These are phyloP conservation scores for Emergomyces orientalis DNA, from an alignment of 2,329 filamentous ascomycete species.

Conservation along the genomic window DNA sequence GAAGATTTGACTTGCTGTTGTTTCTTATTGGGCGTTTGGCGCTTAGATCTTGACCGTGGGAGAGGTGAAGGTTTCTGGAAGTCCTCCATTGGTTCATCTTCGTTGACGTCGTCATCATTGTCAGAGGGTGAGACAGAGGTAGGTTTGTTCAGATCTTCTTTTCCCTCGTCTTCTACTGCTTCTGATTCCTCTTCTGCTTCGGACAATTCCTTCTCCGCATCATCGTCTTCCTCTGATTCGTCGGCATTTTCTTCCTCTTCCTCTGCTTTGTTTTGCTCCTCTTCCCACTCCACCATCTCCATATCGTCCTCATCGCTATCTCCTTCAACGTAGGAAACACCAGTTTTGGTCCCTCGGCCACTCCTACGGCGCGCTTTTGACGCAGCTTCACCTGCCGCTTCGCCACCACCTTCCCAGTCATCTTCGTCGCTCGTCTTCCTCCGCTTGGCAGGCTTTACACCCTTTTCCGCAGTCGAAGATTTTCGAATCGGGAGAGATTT, in stretches of 20 bases:
- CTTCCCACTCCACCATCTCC: conserved; percentile 34
- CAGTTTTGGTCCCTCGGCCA: conserved; percentile 27
- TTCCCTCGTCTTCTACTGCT: background rate
- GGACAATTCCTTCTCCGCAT: conserved; percentile 7
- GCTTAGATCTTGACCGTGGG: conserved; percentile 4
- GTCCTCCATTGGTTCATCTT: conserved; percentile 4
- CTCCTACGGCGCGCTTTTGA: conserved; percentile 32
- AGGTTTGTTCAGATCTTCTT: background rate
- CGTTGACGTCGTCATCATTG: background rate
- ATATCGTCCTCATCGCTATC: conserved; percentile 38
- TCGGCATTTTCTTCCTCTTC: conserved; percentile 23
- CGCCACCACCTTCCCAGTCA: conserved; percentile 35
- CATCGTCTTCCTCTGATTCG: conserved; percentile 16
- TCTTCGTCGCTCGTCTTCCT: conserved; percentile 31
- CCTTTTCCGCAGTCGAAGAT: conserved; percentile 23
- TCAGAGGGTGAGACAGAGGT: background rate
- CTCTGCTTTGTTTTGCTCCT: conserved; percentile 22
- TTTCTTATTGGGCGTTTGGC: background rate
- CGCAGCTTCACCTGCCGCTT: conserved; percentile 30
- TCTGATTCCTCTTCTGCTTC: conserved; percentile 9
- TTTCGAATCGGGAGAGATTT: conserved; percentile 24
- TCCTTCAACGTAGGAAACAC: conserved; percentile 37
- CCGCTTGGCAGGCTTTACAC: conserved; percentile 26
- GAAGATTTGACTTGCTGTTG: conserved; percentile 1
- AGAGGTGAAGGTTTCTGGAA: background rate